phyloP scores from a whole-genome alignment of 208 protist genomes.

The Trypanosoma conorhini region DNA sequence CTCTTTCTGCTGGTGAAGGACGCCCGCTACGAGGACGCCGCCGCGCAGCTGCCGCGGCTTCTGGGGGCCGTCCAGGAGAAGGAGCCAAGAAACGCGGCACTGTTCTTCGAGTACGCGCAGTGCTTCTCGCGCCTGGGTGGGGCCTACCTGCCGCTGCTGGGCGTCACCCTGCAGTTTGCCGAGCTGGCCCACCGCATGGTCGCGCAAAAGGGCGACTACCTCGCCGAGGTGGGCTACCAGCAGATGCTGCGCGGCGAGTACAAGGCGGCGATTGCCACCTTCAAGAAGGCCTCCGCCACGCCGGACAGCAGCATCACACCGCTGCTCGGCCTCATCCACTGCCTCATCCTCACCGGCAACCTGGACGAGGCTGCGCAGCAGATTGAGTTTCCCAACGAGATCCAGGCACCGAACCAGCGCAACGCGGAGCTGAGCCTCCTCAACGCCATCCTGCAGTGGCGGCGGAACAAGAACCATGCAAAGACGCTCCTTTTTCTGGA shows the following conservation, averaged over 20 bases:
- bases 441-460: constrained; percentile 79
- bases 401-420: constrained; percentile 73
- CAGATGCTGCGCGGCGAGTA: constrained; percentile 75
- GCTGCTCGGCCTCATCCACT: constrained; percentile 72
- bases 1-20: constrained; percentile 86
- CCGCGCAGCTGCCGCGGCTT: constrained; percentile 59
- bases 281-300: constrained; percentile 70
- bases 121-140: constrained; percentile 75
- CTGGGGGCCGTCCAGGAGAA: constrained; percentile 52
- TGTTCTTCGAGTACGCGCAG: constrained; percentile 71
- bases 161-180: constrained; percentile 65
- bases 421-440: constrained; percentile 82
- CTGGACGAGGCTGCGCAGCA: constrained; percentile 86
- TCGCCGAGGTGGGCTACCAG: constrained; percentile 81
- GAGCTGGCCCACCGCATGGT: constrained; percentile 62
- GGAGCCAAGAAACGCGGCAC: constrained; percentile 81
- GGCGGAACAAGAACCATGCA: constrained; percentile 58
- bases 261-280: constrained; percentile 64
- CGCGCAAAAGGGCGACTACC: constrained; percentile 72
- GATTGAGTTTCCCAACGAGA: constrained; percentile 87
- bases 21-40: constrained; percentile 54
- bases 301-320: constrained; percentile 75
- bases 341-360: constrained; percentile 61
- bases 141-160: constrained; percentile 52
- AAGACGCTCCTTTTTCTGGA: constrained; percentile 67